phyloP scores from a whole-genome alignment of 2,329 filamentous ascomycete genomes.

The Penicillium paneum region DNA sequence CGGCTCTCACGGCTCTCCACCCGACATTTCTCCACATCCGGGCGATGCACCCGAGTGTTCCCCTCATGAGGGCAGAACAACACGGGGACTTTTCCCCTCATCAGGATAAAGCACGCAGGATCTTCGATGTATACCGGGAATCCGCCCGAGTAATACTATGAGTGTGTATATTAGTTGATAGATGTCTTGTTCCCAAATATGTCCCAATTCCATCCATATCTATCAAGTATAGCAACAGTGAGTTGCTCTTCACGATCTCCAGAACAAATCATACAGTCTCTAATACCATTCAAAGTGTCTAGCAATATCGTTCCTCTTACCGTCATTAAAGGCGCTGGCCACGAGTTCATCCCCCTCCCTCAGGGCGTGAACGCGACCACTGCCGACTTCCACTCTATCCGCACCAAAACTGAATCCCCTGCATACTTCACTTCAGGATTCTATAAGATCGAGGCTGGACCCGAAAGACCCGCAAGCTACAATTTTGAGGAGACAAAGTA shows the following conservation, averaged over 20 bases:
- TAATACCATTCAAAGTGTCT: conserved; percentile 12
- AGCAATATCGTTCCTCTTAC: conserved; percentile 21
- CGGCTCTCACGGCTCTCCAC: conserved; percentile 1
- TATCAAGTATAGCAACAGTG: neutral
- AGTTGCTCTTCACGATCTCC: neutral
- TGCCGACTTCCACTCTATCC: conserved; percentile 26
- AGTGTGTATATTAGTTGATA: neutral
- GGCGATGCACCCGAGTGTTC: conserved; percentile 1
- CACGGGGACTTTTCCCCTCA: conserved; percentile 3
- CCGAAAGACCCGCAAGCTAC: conserved; percentile 21
- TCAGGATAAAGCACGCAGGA: conserved; percentile 1
- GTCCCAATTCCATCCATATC: neutral
- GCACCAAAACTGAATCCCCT: conserved; percentile 23
- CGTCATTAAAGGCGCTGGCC: conserved; percentile 26
- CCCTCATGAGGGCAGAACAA: neutral
- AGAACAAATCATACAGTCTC: neutral
- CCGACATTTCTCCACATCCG: conserved; percentile 5
- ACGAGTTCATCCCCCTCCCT: conserved; percentile 25
- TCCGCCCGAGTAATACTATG: neutral
- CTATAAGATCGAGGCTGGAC: conserved; percentile 26
- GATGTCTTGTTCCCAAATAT: neutral
- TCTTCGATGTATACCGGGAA: neutral
- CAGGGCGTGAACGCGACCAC: conserved; percentile 24
- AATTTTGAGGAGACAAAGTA: conserved; percentile 27
- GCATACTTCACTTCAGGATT: conserved; percentile 23